Conservation (phyloP, 129 eudicot genomes). For the Daucus carota region DNA sequence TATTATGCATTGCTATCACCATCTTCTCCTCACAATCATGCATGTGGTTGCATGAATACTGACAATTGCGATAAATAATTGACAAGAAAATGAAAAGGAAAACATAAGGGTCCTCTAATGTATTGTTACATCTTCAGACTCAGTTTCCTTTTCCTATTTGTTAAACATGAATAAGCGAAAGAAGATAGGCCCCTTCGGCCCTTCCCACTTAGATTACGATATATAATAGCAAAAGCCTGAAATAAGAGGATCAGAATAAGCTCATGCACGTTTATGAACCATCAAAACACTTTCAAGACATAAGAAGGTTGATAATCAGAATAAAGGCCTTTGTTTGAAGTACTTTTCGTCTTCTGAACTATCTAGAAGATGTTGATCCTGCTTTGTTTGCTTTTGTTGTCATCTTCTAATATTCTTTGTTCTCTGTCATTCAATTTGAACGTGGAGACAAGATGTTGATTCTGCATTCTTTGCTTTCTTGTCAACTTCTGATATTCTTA, state of each 20-base stretch:
- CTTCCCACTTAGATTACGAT: conserved; percentile 10
- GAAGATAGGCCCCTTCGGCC: conserved; percentile 7
- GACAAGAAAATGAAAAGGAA: conserved; percentile 20
- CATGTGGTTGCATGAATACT: conserved; percentile 31
- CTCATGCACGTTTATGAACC: conserved; percentile 5
- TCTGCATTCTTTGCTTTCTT: conserved; percentile 6
- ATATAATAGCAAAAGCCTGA: not conserved
- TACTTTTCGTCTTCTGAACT: conserved; percentile 2
- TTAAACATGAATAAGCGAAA: not conserved
- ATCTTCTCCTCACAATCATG: conserved; percentile 20
- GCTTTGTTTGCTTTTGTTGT: conserved; percentile 14
- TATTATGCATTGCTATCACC: not conserved
- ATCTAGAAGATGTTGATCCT: conserved; percentile 6
- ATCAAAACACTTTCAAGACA: not conserved
- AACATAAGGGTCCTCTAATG: conserved; percentile 29
- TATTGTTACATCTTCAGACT: conserved; percentile 25
- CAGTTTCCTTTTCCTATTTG: not conserved
- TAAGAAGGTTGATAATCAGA: not conserved
- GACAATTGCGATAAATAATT: conserved; percentile 31
- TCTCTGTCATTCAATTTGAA: not conserved
- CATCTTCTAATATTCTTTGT: conserved; percentile 7
- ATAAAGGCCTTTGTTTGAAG: not conserved
- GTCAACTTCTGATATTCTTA: not conserved
- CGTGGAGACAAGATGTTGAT: conserved; percentile 4
- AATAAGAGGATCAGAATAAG: conserved; percentile 13